A percentile compares a stretch with the other conserved stretches of the same genome.
Conservation (phyloP, 768 basidiomycete species). For the Tulasnella sp. region DNA sequence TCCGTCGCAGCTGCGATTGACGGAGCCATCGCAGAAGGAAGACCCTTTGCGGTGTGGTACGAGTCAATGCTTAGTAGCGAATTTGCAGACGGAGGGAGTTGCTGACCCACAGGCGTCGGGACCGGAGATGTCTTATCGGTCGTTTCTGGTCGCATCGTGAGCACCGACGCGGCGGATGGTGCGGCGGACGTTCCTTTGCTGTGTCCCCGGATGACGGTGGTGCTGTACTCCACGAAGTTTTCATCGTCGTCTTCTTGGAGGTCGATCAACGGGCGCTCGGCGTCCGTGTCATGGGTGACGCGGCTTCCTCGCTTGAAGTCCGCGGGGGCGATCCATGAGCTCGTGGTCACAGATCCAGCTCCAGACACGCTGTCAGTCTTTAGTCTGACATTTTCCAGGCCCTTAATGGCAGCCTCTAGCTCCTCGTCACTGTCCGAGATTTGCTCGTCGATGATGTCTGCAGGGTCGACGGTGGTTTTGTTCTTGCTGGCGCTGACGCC, state of each 20-base stretch:
- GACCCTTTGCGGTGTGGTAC: constrained; percentile 52
- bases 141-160: constrained; percentile 32
- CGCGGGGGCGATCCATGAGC: constrained; percentile 21
- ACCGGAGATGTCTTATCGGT: constrained; percentile 29
- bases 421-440: constrained; percentile 46
- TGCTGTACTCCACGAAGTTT: constrained; percentile 48
- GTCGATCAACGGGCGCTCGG: constrained; percentile 10
- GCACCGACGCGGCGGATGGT: constrained; percentile 19
- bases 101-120: constrained; percentile 42
- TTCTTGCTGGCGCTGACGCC: constrained; percentile 52
- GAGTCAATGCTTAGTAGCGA: constrained; percentile 38
- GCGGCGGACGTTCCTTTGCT: constrained; percentile 29
- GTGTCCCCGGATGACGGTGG: constrained; percentile 48
- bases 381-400: constrained; percentile 28
- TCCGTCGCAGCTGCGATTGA: constrained; percentile 53
- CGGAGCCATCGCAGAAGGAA: constrained; percentile 2
- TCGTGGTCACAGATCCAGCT: constrained; percentile 4
- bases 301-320: constrained; percentile 26
- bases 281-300: not conserved
- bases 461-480: constrained; percentile 32
- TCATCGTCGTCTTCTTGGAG: not conserved
- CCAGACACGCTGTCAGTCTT: not conserved
- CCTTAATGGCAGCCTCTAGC: constrained; percentile 44
- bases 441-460: constrained; percentile 21
- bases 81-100: constrained; percentile 22